These are phyloP conservation scores for Talaromyces sp. DNA, from an alignment of 2,329 filamentous ascomycete species.

Conservation along the genomic window DNA sequence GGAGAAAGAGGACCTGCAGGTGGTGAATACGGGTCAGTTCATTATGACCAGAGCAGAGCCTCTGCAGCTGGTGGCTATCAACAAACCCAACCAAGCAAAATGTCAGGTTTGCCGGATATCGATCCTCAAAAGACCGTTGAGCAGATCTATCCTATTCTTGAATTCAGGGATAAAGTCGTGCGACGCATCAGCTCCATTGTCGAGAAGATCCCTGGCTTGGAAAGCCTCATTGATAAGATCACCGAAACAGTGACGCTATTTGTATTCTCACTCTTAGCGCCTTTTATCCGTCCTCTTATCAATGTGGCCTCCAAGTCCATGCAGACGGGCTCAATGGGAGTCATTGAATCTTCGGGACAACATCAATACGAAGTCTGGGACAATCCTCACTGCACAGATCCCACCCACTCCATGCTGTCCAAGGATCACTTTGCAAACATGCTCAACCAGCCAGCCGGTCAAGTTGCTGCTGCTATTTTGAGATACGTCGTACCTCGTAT, in stretches of 20 bases:
- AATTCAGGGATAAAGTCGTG: slow-evolving; percentile 92
- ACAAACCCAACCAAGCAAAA: slow-evolving; percentile 35
- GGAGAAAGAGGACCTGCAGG: background rate
- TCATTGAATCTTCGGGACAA: slow-evolving; percentile 66
- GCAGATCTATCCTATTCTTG: slow-evolving; percentile 91
- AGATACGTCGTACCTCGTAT: slow-evolving; percentile 85
- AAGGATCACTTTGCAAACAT: slow-evolving; percentile 83
- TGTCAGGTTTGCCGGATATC: slow-evolving; percentile 75
- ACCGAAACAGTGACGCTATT: slow-evolving; percentile 91
- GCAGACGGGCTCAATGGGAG: slow-evolving; percentile 77
- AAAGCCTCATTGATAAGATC: slow-evolving; percentile 87
- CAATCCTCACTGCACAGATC: slow-evolving; percentile 70
- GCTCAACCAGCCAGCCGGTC: slow-evolving; percentile 73
- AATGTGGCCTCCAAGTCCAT: slow-evolving; percentile 78
- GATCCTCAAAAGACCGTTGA: slow-evolving; percentile 73
- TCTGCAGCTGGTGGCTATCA: slow-evolving; percentile 36
- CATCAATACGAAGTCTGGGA: slow-evolving; percentile 80
- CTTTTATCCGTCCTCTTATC: slow-evolving; percentile 90
- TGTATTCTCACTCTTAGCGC: slow-evolving; percentile 83
- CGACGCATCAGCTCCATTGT: slow-evolving; percentile 81
- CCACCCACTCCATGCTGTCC: slow-evolving; percentile 78
- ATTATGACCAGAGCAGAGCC: slow-evolving; percentile 12
- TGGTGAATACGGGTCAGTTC: background rate
- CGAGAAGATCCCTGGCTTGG: slow-evolving; percentile 86
- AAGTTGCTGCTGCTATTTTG: slow-evolving; percentile 71